Evolutionary conservation across 1,284 basidiomycete genomes (phyloP).

Genomic region (Leccinum subrobustum): DNA sequence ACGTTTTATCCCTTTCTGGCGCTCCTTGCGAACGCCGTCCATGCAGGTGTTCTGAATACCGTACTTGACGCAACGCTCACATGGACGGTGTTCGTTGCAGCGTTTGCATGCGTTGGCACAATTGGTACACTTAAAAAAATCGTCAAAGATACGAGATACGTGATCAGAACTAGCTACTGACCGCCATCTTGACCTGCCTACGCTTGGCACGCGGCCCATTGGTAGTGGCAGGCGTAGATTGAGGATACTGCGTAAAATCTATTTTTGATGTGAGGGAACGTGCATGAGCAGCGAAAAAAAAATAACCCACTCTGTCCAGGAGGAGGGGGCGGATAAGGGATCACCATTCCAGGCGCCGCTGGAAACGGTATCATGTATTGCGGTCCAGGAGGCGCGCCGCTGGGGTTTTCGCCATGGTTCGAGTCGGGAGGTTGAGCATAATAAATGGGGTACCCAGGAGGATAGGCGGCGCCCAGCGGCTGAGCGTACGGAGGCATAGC

Average conservation of each 20-base stretch:
- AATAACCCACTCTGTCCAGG: slow-evolving; percentile 42
- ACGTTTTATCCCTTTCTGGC: slow-evolving; percentile 84
- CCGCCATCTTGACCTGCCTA: slow-evolving; percentile 88
- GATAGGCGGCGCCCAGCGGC: slow-evolving; percentile 30
- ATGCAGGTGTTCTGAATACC: slow-evolving; percentile 67
- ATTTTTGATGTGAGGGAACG: slow-evolving; percentile 28
- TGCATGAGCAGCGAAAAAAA: slow-evolving; percentile 5
- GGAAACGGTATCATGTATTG: slow-evolving; percentile 53
- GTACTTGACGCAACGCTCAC: slow-evolving; percentile 80
- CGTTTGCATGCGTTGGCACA: slow-evolving; percentile 86
- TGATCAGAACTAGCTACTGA: slow-evolving; percentile 36
- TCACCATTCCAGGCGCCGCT: slow-evolving; percentile 61
- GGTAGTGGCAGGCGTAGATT: slow-evolving; percentile 25
- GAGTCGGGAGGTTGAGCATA: slow-evolving; percentile 32
- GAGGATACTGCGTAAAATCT: slow-evolving; percentile 32
- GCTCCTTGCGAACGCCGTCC: slow-evolving; percentile 78
- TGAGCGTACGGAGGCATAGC: slow-evolving; percentile 32
- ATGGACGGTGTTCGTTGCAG: slow-evolving; percentile 78
- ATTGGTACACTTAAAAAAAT: slow-evolving; percentile 60
- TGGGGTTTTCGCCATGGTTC: slow-evolving; percentile 42
- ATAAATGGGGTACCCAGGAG: slow-evolving; percentile 35
- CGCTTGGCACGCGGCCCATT: slow-evolving; percentile 56
- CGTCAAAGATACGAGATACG: slow-evolving; percentile 3
- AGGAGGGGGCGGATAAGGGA: slow-evolving; percentile 50
- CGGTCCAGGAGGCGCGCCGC: slow-evolving; percentile 43